These are phyloP conservation scores for Chlamydomonas eustigma DNA, from an alignment of 139 green algal species.

Conservation along the genomic window DNA sequence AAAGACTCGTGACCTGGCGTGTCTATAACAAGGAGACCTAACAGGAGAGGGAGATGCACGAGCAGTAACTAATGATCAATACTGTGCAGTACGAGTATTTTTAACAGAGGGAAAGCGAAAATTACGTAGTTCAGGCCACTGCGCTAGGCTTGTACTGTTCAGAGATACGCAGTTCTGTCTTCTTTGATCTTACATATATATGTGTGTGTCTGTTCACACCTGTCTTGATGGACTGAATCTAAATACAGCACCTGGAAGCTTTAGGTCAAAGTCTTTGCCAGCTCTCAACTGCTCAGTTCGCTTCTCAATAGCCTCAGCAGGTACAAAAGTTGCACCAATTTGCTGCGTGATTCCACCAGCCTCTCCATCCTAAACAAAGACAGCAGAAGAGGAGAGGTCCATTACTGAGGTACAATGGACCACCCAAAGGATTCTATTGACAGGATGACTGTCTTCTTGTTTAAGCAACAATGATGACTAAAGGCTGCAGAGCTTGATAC, in stretches of 20 bases:
- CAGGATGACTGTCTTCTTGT: too few species aligned
- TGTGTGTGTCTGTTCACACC: too few species aligned
- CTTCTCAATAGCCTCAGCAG: constrained; percentile 70
- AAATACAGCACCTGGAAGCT: constrained; percentile 68
- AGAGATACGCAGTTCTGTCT: not conserved
- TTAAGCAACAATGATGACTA: not conserved
- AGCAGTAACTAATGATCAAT: not conserved
- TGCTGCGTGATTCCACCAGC: constrained; percentile 99
- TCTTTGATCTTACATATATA: not conserved
- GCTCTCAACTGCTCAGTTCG: constrained; percentile 67
- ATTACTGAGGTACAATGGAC: too few species aligned
- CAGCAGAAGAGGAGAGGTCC: too few species aligned
- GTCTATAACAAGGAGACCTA: constrained; percentile 97
- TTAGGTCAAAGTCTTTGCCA: constrained; percentile 70
- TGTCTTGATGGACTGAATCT: too few species aligned
- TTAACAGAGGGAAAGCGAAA: not conserved
- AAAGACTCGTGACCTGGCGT: constrained; percentile 97
- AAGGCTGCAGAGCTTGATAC: too few species aligned
- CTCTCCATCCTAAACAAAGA: constrained; percentile 85
- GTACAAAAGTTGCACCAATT: constrained; percentile 98
- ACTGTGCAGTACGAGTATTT: constrained; percentile 11
- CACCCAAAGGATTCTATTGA: too few species aligned
- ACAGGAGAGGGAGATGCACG: too few species aligned
- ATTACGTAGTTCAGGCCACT: not conserved
- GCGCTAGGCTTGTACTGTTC: too few species aligned